Percentiles rank a stretch among this genome's conserved stretches.
These are phyloP conservation scores for Raffaelea deltoideospora DNA, from an alignment of 2,329 filamentous ascomycete genomes.

Conservation along the genomic window DNA sequence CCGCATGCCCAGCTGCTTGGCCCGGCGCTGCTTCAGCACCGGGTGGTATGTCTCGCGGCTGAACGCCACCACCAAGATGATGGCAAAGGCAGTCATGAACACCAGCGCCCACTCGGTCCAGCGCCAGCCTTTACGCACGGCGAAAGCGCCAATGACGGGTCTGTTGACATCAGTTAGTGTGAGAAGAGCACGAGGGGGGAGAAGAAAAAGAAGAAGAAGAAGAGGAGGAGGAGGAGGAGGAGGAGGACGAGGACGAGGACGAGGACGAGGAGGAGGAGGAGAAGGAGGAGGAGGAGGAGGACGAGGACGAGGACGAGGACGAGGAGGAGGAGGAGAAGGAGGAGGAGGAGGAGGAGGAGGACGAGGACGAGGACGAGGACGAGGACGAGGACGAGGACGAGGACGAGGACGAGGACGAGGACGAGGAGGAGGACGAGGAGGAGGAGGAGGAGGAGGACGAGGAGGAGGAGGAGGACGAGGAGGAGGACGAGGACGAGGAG, in stretches of 20 bases:
- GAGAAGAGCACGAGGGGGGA: neutral
- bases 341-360: neutral
- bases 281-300: neutral
- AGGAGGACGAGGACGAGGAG: neutral
- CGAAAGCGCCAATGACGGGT: conserved; percentile 33
- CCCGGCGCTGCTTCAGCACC: conserved; percentile 24
- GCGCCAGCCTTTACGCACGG: conserved; percentile 31
- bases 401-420: neutral
- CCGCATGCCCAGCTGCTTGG: conserved; percentile 19
- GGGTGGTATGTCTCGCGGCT: conserved; percentile 43
- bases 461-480: neutral
- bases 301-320: neutral
- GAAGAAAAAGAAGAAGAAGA: neutral
- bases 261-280: neutral
- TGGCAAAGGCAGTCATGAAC: conserved; percentile 25
- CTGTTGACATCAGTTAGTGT: conserved; percentile 14
- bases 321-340: neutral
- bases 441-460: neutral
- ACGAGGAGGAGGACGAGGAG: neutral
- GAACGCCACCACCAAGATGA: conserved; percentile 22
- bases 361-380: neutral
- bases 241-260: neutral
- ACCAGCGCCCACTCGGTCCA: conserved; percentile 38
- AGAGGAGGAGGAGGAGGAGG: neutral
- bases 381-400: neutral